phyloP scores from a whole-genome alignment of 139 green algal species.

The Picochlorum sp. region DNA sequence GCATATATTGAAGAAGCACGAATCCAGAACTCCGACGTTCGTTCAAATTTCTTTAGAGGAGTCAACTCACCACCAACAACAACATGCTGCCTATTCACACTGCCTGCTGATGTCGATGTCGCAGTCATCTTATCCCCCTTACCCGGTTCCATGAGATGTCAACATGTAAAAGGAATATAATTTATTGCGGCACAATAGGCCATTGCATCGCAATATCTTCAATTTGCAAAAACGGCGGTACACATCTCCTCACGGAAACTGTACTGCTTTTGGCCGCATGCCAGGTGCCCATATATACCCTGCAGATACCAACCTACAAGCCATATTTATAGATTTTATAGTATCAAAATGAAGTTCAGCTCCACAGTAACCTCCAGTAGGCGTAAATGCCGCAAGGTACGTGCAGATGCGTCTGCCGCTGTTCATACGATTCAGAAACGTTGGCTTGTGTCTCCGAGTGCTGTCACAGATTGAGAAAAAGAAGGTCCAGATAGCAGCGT shows the following conservation, averaged over 20 bases:
- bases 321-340: background rate
- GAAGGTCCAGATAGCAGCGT: too few relatives aligned
- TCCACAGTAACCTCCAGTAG: constrained; percentile 62
- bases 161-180: too few relatives aligned
- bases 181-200: too few relatives aligned
- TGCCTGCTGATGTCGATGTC: background rate
- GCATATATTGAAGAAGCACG: constrained; percentile 58
- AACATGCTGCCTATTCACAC: background rate
- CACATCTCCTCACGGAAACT: too few relatives aligned
- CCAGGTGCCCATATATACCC: background rate
- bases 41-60: constrained; percentile 1
- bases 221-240: too few relatives aligned
- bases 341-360: constrained; percentile 68
- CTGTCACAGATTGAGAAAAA: too few relatives aligned
- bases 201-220: too few relatives aligned
- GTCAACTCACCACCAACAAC: background rate
- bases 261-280: background rate
- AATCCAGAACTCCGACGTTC: constrained; percentile 65
- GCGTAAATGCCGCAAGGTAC: constrained; percentile 93
- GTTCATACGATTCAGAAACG: too few relatives aligned
- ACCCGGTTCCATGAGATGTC: too few relatives aligned
- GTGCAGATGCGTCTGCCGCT: too few relatives aligned
- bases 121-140: background rate
- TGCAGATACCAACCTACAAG: too few relatives aligned
- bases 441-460: background rate